Evolutionary conservation across 768 basidiomycete species (phyloP).

Genomic region (Phylloporus arenicola): DNA sequence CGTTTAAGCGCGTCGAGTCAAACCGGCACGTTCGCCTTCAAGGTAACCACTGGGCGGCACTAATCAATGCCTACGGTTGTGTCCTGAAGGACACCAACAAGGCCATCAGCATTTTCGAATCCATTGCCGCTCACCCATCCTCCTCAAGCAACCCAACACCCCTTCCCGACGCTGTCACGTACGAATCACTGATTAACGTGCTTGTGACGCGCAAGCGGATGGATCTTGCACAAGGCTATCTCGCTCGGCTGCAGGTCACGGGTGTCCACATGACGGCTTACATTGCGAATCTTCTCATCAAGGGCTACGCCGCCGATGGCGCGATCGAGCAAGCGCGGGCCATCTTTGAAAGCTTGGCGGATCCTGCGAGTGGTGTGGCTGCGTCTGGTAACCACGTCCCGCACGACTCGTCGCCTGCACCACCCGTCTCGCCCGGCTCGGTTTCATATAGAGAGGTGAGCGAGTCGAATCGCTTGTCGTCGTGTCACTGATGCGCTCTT

Average conservation of each 20-base stretch:
- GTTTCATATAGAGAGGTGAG: conserved; percentile 33
- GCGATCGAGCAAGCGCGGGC: conserved; percentile 65
- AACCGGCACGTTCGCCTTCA: conserved; percentile 28
- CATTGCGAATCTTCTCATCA: conserved; percentile 67
- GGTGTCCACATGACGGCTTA: conserved; percentile 92
- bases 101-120: conserved; percentile 73
- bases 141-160: conserved; percentile 28
- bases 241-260: conserved; percentile 55
- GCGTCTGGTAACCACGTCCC: conserved; percentile 84
- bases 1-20: conserved; percentile 59
- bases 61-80: conserved; percentile 88
- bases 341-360: conserved; percentile 75
- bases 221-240: conserved; percentile 69
- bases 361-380: conserved; percentile 80
- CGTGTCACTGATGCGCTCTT: neutral
- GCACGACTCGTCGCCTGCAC: conserved; percentile 43
- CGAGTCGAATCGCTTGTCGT: neutral
- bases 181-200: conserved; percentile 87
- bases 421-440: conserved; percentile 35
- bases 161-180: conserved; percentile 77
- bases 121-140: conserved; percentile 53
- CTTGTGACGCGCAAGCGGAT: conserved; percentile 71
- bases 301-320: conserved; percentile 61
- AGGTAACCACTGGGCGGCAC: conserved; percentile 71
- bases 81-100: conserved; percentile 70